Percentiles rank a stretch among this genome's conserved stretches.
These are phyloP conservation scores for Mycosphaerella sp. DNA, from an alignment of 2,329 filamentous ascomycete species.

Conservation along the genomic window DNA sequence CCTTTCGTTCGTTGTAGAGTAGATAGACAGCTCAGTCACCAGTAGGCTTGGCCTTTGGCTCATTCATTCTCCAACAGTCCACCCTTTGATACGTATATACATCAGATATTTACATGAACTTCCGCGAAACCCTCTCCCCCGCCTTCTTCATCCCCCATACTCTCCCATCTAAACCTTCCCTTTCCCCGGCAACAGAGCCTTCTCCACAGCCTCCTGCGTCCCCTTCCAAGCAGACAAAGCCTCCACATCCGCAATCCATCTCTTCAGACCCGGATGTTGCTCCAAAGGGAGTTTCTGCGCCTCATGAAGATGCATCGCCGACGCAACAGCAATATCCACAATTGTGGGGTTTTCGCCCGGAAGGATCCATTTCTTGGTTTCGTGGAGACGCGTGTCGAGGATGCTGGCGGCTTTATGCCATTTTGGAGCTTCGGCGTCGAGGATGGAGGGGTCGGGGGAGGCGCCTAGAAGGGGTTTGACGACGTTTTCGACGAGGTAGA, in stretches of 20 bases:
- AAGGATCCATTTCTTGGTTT: constrained; percentile 34
- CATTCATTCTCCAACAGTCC: too few species aligned
- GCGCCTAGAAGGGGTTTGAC: constrained; percentile 37
- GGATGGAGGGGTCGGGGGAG: constrained; percentile 34
- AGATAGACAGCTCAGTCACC: too few species aligned
- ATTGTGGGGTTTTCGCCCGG: constrained; percentile 36
- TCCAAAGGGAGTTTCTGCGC: constrained; percentile 35
- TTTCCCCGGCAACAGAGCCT: constrained; percentile 22
- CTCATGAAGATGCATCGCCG: constrained; percentile 37
- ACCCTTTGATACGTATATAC: too few species aligned
- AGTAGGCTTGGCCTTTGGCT: too few species aligned
- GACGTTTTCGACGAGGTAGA: constrained; percentile 38
- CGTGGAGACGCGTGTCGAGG: constrained; percentile 34
- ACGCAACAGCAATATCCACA: constrained; percentile 39
- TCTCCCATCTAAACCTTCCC: too few species aligned
- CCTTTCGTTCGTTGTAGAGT: too few species aligned
- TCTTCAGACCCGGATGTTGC: constrained; percentile 35
- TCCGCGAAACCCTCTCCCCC: too few species aligned
- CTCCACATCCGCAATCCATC: constrained; percentile 38
- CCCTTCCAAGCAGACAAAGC: constrained; percentile 36
- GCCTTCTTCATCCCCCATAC: too few species aligned
- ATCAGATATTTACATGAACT: too few species aligned
- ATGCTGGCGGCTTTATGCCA: constrained; percentile 36
- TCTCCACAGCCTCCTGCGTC: constrained; percentile 37
- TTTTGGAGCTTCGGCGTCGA: constrained; percentile 33